Evolutionary conservation across 169 alveolate genomes (phyloP), one percentile per base, ranked within the genome.

Genomic region (Plasmodium sp.): DNA sequence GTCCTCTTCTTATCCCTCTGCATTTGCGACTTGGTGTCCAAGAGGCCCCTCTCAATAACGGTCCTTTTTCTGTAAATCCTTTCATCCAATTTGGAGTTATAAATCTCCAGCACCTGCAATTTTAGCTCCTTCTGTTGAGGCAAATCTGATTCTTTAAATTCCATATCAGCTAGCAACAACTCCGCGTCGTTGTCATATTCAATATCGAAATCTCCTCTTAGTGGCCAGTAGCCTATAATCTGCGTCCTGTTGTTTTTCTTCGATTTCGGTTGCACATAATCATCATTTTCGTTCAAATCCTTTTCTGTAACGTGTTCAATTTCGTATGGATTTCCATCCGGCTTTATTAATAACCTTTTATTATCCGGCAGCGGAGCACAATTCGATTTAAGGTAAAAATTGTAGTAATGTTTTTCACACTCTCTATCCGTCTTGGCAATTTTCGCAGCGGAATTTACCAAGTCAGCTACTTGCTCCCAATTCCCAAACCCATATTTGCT

Each of bases 151-250:
- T 95, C 95, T 74, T 98, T 97, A 97, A 99, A 99, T 90, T 99
- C 99, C 99, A 99, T 98, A 92, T 99, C 99, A 0, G 99, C 99
- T 18, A 99, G 93, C 41, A 98, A 96, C 31, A 98, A 95, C 93
- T 99, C 99, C 22, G 99, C 99, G 97, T 99, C 99, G 96, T 98
- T 98, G 94, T 99, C 99, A 95, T 98, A 99, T 90, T 99, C 99
- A 14, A 98, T 97, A 92, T 99, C 99, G 95, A 99, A 99, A 93
- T 99, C 99, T 6, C 99, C 99, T 94, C 99, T 97, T 84, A 98
- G 95, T 27, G 99, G 99, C 98, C 99, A 96, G 93, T 98, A 99
- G 2, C 99, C 99, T 48, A 97, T 97, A 45, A 96, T 96, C 84
- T 97, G 97, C 27, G 98, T 98, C 84, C 97, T 96, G 48, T 97